Evolutionary conservation across 805 yeast species (phyloP).

Genomic region (Cyberlindnera maritima): DNA sequence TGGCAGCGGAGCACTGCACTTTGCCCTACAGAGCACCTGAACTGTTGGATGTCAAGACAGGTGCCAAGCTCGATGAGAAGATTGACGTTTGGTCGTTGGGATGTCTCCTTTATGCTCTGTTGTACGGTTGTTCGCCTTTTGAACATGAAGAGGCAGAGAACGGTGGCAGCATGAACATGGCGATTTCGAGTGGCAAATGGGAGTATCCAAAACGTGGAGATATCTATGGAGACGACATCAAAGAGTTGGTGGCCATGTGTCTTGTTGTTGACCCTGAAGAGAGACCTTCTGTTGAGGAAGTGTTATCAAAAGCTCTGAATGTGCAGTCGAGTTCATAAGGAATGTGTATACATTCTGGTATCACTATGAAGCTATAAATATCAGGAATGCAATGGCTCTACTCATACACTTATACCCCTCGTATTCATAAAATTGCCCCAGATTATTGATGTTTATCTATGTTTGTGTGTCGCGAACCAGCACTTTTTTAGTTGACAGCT

Average conservation of each 20-base stretch:
- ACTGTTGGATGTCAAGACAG: slow-evolving; percentile 70
- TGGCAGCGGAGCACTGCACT: slow-evolving; percentile 82
- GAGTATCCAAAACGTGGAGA: slow-evolving; percentile 31
- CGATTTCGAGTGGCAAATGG: slow-evolving; percentile 58
- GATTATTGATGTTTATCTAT: too few species aligned
- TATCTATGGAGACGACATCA: slow-evolving; percentile 51
- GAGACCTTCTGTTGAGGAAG: slow-evolving; percentile 64
- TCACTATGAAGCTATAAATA: background rate
- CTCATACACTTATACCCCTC: too few species aligned
- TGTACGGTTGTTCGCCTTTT: slow-evolving; percentile 83
- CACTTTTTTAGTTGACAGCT: background rate
- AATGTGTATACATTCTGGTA: too few species aligned
- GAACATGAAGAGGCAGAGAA: slow-evolving; percentile 76
- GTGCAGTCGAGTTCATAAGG: slow-evolving; percentile 34
- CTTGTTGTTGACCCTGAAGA: slow-evolving; percentile 55
- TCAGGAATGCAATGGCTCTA: too few species aligned
- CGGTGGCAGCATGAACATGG: slow-evolving; percentile 80
- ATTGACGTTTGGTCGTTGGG: slow-evolving; percentile 94
- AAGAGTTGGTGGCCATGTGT: slow-evolving; percentile 57
- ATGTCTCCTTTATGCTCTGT: slow-evolving; percentile 71
- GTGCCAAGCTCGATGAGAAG: slow-evolving; percentile 62
- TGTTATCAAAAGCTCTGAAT: slow-evolving; percentile 49
- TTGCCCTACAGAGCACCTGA: slow-evolving; percentile 91
- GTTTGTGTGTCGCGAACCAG: background rate
- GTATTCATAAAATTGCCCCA: too few species aligned